A percentile compares a stretch with the other conserved stretches of the same genome.
Conservation (phyloP, 345 rosid genomes). For the Angophora floribunda region DNA sequence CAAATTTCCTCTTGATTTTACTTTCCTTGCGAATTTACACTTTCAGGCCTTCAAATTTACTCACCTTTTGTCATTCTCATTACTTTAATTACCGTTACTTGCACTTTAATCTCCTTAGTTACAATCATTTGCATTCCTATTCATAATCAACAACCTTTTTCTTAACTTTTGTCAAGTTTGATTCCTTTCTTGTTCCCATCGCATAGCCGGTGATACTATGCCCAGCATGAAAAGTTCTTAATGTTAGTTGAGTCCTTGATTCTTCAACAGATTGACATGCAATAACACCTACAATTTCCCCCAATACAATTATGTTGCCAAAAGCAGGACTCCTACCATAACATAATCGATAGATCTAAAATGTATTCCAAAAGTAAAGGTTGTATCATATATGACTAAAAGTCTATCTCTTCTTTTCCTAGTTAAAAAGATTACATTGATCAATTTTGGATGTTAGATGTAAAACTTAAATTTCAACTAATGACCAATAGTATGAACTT, state of each 20-base stretch:
- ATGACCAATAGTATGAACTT: neutral
- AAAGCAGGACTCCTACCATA: neutral
- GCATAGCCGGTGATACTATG: neutral
- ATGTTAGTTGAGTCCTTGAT: neutral
- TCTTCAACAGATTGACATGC: neutral
- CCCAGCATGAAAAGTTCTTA: neutral
- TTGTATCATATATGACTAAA: neutral
- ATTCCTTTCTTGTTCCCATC: neutral
- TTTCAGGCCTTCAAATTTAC: neutral
- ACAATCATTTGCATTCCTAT: neutral
- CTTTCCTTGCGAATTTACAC: neutral
- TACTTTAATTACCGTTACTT: neutral
- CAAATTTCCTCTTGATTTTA: neutral
- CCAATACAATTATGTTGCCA: neutral
- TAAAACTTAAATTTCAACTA: neutral
- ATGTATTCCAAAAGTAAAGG: conserved; percentile 1
- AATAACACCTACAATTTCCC: neutral
- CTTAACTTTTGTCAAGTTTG: neutral
- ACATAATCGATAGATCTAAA: neutral
- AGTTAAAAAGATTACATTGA: neutral
- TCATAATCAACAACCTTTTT: neutral
- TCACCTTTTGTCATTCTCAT: neutral
- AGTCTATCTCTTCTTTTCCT: neutral
- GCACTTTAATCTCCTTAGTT: neutral
- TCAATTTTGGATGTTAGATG: neutral